Percentiles rank a stretch among this genome's conserved stretches.
These are phyloP conservation scores for Iberis amara DNA, from an alignment of 441 rosid species.

Conservation along the genomic window DNA sequence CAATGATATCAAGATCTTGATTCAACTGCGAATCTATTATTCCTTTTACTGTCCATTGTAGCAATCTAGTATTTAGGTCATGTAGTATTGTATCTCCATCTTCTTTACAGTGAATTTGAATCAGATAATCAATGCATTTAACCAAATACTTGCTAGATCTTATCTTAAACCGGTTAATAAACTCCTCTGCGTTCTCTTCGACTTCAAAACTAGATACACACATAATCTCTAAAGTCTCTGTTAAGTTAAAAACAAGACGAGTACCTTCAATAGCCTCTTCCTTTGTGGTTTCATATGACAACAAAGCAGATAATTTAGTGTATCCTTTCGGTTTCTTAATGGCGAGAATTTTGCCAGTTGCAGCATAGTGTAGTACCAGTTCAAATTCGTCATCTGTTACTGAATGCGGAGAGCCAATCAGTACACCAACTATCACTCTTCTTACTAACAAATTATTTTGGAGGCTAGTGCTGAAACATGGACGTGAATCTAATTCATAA, in stretches of 20 bases:
- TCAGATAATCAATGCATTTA: conserved; percentile 52
- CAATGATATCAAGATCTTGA: conserved; percentile 43
- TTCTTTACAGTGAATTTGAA: conserved; percentile 33
- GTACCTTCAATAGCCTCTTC: conserved; percentile 56
- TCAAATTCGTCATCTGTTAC: conserved; percentile 50
- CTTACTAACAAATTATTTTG: conserved; percentile 39
- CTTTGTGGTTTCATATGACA: conserved; percentile 27
- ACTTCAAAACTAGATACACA: conserved; percentile 43
- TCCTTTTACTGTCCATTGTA: conserved; percentile 57
- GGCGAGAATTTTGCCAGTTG: conserved; percentile 46
- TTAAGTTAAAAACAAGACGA: conserved; percentile 49
- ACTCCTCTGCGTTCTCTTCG: conserved; percentile 40
- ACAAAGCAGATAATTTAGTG: conserved; percentile 9
- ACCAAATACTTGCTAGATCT: conserved; percentile 49
- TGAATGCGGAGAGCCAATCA: conserved; percentile 38
- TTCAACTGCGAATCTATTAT: conserved; percentile 32
- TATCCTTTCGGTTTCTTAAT: conserved; percentile 23
- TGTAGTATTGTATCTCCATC: conserved; percentile 34
- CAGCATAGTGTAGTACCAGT: conserved; percentile 57
- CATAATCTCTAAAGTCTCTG: conserved; percentile 52
- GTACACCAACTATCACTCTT: conserved; percentile 53
- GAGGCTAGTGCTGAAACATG: conserved; percentile 21
- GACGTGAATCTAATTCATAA: conserved; percentile 22
- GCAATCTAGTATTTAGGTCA: conserved; percentile 51
- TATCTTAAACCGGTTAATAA: conserved; percentile 48